phyloP scores from a whole-genome alignment of 208 protist species.

The Porcisia hertigi region DNA sequence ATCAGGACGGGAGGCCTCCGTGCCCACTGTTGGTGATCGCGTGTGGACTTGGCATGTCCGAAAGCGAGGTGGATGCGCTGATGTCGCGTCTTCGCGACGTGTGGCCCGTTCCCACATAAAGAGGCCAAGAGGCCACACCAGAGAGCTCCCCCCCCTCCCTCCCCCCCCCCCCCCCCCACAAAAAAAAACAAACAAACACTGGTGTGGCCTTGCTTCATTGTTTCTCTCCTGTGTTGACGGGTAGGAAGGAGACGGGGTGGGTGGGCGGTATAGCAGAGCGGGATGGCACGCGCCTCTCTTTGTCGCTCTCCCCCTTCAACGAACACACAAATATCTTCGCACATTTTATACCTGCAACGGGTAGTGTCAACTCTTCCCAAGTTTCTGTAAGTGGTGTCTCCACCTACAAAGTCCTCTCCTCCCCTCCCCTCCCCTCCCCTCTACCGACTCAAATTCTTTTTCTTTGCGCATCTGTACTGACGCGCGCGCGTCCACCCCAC shows the following conservation, averaged over 20 bases:
- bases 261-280: too few species aligned
- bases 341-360: too few species aligned
- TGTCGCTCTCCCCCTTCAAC: too few species aligned
- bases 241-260: too few species aligned
- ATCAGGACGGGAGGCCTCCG: constrained; percentile 34
- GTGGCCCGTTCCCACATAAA: constrained; percentile 36
- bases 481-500: constrained; percentile 6
- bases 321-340: too few species aligned
- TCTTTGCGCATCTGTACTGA: neutral
- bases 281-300: too few species aligned
- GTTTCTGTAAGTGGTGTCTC: too few species aligned
- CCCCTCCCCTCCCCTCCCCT: neutral
- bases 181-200: neutral
- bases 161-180: neutral
- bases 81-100: constrained; percentile 43
- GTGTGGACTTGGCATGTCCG: constrained; percentile 69
- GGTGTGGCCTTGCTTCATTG: too few species aligned
- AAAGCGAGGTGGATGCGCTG: constrained; percentile 38
- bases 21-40: constrained; percentile 69
- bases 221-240: too few species aligned
- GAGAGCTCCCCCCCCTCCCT: neutral
- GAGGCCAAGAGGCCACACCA: too few species aligned
- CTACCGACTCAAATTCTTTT: neutral
- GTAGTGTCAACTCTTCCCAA: too few species aligned
- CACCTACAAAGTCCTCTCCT: too few species aligned